Percentiles rank a stretch among this genome's conserved stretches.
Conservation (phyloP, 2,329 filamentous ascomycete genomes). For the Fusarium sp. region DNA sequence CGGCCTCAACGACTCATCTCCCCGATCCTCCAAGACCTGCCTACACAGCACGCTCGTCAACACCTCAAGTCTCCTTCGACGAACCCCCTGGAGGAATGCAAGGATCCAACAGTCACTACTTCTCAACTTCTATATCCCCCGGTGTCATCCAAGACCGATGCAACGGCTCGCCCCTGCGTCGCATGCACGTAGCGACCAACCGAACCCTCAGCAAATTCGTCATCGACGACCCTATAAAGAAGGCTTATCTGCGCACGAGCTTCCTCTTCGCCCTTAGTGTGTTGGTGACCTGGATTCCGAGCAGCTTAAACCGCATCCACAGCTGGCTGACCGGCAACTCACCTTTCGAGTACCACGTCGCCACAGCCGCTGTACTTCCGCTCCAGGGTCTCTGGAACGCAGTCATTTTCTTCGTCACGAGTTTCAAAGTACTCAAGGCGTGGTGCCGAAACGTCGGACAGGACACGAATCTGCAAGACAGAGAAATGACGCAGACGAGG, state of each 20-base stretch:
- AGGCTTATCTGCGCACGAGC: slow-evolving; percentile 70
- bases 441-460: slow-evolving; percentile 11
- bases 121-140: slow-evolving; percentile 51
- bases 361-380: slow-evolving; percentile 77
- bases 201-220: slow-evolving; percentile 53
- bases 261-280: slow-evolving; percentile 72
- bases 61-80: slow-evolving; percentile 43
- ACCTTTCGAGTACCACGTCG: slow-evolving; percentile 75
- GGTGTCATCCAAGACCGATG: slow-evolving; percentile 4
- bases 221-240: slow-evolving; percentile 66
- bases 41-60: slow-evolving; percentile 23
- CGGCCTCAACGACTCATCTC: slow-evolving; percentile 41
- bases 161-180: slow-evolving; percentile 28
- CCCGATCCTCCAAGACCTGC: slow-evolving; percentile 44
- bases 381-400: slow-evolving; percentile 86
- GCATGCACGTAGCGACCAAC: slow-evolving; percentile 38
- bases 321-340: slow-evolving; percentile 66
- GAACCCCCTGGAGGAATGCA: slow-evolving; percentile 33
- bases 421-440: slow-evolving; percentile 52
- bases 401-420: slow-evolving; percentile 79
- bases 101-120: slow-evolving; percentile 47
- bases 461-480: slow-evolving; percentile 2
- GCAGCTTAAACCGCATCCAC: slow-evolving; percentile 80
- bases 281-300: slow-evolving; percentile 72
- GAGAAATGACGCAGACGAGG: slow-evolving; percentile 31